A percentile compares a stretch with the other conserved stretches of the same genome.
Evolutionary conservation across 208 protist species (phyloP).

Genomic region (Naegleria lovaniensis): DNA sequence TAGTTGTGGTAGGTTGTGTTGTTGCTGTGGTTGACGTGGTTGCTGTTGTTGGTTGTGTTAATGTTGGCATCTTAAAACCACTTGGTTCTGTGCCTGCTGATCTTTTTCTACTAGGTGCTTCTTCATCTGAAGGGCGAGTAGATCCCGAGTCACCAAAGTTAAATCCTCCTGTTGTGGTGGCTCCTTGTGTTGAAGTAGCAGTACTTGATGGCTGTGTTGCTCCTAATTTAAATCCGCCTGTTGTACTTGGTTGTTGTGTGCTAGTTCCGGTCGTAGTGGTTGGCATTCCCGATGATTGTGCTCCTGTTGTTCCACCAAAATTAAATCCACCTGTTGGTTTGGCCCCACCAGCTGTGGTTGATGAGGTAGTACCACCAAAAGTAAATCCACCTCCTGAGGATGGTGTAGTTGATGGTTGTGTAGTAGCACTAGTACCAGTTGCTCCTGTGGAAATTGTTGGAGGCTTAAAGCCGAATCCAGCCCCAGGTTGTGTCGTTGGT

Average conservation of each 20-base stretch:
- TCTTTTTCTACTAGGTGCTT: not conserved
- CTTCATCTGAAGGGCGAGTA: not conserved
- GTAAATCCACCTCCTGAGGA: not conserved
- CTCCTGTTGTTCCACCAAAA: not conserved
- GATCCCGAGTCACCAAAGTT: not conserved
- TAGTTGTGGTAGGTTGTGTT: not conserved
- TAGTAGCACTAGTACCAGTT: not conserved
- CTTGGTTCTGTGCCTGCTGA: not conserved
- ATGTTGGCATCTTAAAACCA: not conserved
- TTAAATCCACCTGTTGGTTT: not conserved
- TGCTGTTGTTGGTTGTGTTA: not conserved
- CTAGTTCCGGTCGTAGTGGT: not conserved
- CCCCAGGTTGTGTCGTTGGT: not conserved
- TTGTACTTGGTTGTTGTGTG: not conserved
- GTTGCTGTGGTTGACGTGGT: not conserved
- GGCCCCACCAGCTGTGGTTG: not conserved
- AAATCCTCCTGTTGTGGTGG: not conserved
- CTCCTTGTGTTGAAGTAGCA: not conserved
- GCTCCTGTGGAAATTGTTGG: not conserved
- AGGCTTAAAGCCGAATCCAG: too few relatives aligned
- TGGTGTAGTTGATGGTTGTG: not conserved
- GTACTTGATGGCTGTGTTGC: not conserved
- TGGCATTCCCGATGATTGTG: not conserved
- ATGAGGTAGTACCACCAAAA: not conserved
- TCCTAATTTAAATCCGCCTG: not conserved